Conservation (phyloP, 1,284 basidiomycete genomes). For the Irpex sp. region DNA sequence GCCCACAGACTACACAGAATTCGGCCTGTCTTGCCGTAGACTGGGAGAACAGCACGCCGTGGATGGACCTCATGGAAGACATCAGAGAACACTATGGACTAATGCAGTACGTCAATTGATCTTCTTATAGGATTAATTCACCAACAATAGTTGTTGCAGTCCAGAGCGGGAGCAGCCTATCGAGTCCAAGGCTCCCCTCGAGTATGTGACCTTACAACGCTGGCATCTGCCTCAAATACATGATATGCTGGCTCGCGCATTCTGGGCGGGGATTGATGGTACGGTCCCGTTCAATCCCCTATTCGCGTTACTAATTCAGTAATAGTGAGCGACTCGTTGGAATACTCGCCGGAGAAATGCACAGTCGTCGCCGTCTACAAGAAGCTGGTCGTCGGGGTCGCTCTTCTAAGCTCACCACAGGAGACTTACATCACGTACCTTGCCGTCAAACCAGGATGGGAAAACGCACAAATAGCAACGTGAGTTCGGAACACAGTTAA, state of each 20-base stretch:
- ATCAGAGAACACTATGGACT: conserved; percentile 59
- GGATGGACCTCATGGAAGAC: conserved; percentile 73
- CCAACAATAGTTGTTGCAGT: conserved; percentile 32
- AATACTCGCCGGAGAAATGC: conserved; percentile 62
- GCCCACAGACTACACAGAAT: conserved; percentile 20
- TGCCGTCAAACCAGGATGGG: conserved; percentile 73
- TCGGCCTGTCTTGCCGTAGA: conserved; percentile 47
- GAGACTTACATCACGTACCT: conserved; percentile 80
- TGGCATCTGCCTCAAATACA: conserved; percentile 66
- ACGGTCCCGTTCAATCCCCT: conserved; percentile 12
- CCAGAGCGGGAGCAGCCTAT: conserved; percentile 44
- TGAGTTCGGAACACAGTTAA: conserved; percentile 27
- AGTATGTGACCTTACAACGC: conserved; percentile 57
- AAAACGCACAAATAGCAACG: conserved; percentile 73
- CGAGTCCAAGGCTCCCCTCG: conserved; percentile 48
- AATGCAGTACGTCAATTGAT: conserved; percentile 45
- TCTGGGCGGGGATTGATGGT: conserved; percentile 78
- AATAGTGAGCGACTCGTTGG: conserved; percentile 65
- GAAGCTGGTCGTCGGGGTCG: conserved; percentile 68
- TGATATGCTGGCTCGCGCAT: conserved; percentile 57
- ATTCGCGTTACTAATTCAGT: not conserved
- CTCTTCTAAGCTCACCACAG: conserved; percentile 71
- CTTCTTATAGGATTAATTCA: not conserved
- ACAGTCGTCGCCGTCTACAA: conserved; percentile 72
- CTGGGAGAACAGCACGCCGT: conserved; percentile 66